A percentile compares a stretch with the other conserved stretches of the same genome.
These are phyloP conservation scores for Rhodotorula diobovata DNA, from an alignment of 768 basidiomycete species.

Conservation along the genomic window DNA sequence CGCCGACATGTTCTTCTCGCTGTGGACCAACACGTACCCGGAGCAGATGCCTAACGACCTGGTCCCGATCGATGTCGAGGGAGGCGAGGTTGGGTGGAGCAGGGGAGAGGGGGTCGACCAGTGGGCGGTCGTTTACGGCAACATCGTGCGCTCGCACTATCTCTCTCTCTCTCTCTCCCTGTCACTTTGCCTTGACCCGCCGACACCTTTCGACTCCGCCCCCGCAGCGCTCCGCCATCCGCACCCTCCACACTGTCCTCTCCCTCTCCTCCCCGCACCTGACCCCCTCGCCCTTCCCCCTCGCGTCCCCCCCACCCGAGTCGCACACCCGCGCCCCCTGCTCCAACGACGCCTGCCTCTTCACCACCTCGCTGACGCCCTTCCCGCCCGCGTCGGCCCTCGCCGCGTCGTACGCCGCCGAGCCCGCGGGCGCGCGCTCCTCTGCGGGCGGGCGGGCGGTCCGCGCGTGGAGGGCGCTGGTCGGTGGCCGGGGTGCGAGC, in stretches of 20 bases:
- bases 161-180: too few relatives aligned
- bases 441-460: background rate
- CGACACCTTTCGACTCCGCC: background rate
- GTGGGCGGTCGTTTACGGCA: slow-evolving; percentile 13
- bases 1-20: slow-evolving; percentile 33
- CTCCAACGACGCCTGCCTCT: slow-evolving; percentile 37
- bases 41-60: slow-evolving; percentile 32
- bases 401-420: background rate
- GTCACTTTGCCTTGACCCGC: background rate
- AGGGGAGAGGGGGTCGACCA: slow-evolving; percentile 11
- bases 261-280: slow-evolving; percentile 10
- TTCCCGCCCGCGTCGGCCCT: slow-evolving; percentile 24
- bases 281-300: slow-evolving; percentile 30
- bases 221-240: slow-evolving; percentile 27
- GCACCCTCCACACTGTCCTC: slow-evolving; percentile 21
- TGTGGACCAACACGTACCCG: slow-evolving; percentile 38
- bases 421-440: background rate
- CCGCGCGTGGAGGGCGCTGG: background rate
- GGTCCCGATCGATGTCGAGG: slow-evolving; percentile 25
- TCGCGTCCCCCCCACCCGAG: slow-evolving; percentile 29
- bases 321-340: slow-evolving; percentile 31
- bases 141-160: slow-evolving; percentile 2
- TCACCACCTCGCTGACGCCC: slow-evolving; percentile 35
- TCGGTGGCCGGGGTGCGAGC: background rate
- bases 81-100: slow-evolving; percentile 22